Percentiles rank a stretch among this genome's conserved stretches.
Evolutionary conservation across 495 filamentous ascomycete genomes (phyloP).

Genomic region (Aspergillus carlsbadensis): DNA sequence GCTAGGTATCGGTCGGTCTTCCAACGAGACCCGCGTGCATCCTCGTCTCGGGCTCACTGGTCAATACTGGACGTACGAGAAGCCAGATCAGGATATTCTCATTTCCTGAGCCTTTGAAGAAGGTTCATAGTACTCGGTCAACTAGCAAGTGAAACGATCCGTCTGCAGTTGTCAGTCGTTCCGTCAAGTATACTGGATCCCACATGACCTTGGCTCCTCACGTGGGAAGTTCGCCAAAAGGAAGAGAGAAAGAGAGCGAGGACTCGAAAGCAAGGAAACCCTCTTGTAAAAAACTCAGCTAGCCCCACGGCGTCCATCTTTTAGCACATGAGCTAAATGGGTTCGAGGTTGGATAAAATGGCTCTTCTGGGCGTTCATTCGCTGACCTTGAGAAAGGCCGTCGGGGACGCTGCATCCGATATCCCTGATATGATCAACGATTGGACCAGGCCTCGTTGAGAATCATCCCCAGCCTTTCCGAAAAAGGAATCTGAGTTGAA

Average conservation of each 20-base stretch:
- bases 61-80: not conserved
- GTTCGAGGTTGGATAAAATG: constrained; percentile 21
- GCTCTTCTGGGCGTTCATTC: constrained; percentile 31
- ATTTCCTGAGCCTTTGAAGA: constrained; percentile 4
- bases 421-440: constrained; percentile 36
- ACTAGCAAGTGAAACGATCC: constrained; percentile 3
- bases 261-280: not conserved
- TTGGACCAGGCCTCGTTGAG: constrained; percentile 33
- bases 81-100: not conserved
- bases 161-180: not conserved
- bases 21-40: constrained; percentile 5
- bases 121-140: not conserved
- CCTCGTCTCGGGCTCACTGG: constrained; percentile 4
- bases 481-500: constrained; percentile 21
- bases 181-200: not conserved
- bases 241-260: not conserved
- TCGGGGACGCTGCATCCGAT: constrained; percentile 26
- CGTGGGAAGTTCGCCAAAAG: no score
- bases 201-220: constrained; percentile 5
- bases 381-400: constrained; percentile 27
- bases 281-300: not conserved
- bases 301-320: constrained; percentile 14
- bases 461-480: constrained; percentile 28
- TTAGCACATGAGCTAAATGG: constrained; percentile 18
- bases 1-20: not conserved